Evolutionary conservation across 768 basidiomycete species (phyloP).

Genomic region (Lyophyllum shimeji): DNA sequence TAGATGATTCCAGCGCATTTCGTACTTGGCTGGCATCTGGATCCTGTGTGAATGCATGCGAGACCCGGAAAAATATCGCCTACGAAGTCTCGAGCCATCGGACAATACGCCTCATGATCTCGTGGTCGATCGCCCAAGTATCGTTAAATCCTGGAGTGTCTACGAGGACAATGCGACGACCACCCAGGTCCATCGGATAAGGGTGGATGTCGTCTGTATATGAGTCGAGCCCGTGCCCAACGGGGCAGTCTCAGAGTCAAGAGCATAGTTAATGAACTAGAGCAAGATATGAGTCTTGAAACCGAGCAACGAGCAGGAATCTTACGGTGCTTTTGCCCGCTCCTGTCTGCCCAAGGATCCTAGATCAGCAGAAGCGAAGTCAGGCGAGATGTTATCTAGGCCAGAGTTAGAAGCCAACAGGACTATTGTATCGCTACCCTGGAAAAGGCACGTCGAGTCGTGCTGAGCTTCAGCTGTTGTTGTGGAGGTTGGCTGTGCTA

Average conservation of each 20-base stretch:
- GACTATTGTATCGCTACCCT: conserved; percentile 6
- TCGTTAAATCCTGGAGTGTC: conserved; percentile 33
- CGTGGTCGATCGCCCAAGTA: conserved; percentile 19
- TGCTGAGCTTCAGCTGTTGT: background rate
- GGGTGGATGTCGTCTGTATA: conserved; percentile 22
- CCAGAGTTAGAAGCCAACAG: background rate
- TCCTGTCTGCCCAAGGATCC: conserved; percentile 15
- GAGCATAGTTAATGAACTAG: conserved; percentile 26
- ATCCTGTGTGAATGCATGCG: background rate
- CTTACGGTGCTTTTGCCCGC: conserved; percentile 18
- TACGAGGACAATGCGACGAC: conserved; percentile 22
- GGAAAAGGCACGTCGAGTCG: background rate
- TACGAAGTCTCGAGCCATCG: conserved; percentile 27
- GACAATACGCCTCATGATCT: conserved; percentile 22
- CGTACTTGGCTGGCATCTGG: conserved; percentile 10
- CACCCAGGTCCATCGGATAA: background rate
- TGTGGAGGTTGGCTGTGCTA: background rate
- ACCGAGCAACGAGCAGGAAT: background rate
- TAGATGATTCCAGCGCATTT: conserved; percentile 6
- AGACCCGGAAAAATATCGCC: background rate
- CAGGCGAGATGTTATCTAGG: background rate
- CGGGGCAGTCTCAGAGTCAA: conserved; percentile 14
- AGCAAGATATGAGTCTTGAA: background rate
- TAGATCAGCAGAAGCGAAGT: background rate
- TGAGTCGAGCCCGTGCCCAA: conserved; percentile 23